Conservation (phyloP, 768 basidiomycete genomes). For the Cystofilobasidium capitatum region DNA sequence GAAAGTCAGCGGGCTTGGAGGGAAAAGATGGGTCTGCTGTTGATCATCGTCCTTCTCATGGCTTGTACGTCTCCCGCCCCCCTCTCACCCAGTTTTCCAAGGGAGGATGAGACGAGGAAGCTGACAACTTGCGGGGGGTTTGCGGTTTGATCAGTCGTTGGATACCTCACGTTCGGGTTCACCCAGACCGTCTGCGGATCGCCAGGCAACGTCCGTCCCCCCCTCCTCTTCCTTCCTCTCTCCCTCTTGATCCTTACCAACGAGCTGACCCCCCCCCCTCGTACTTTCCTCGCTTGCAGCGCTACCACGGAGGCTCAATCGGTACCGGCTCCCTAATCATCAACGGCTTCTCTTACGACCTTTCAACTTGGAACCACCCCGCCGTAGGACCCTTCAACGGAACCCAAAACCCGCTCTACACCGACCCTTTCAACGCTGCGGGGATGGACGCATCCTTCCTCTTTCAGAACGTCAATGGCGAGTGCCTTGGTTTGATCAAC, state of each 20-base stretch:
- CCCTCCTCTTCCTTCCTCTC: too few species aligned
- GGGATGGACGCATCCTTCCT: conserved; percentile 88
- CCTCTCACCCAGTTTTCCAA: background rate
- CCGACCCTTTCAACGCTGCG: conserved; percentile 62
- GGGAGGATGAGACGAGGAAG: background rate
- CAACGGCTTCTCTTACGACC: conserved; percentile 88
- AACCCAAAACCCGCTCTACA: conserved; percentile 68
- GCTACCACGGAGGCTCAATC: conserved; percentile 69
- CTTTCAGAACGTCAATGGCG: conserved; percentile 83
- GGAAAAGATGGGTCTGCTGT: conserved; percentile 90
- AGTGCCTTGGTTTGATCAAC: conserved; percentile 68
- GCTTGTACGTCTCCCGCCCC: conserved; percentile 39
- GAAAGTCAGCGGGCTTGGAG: conserved; percentile 96
- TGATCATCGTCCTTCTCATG: conserved; percentile 73
- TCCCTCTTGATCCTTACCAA: too few species aligned
- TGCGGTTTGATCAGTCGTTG: conserved; percentile 57
- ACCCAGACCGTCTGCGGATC: conserved; percentile 80
- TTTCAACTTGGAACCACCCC: conserved; percentile 78
- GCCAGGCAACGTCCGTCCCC: too few species aligned
- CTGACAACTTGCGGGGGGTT: too few species aligned
- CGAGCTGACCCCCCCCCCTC: too few species aligned
- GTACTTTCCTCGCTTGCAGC: too few species aligned
- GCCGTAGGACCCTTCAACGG: conserved; percentile 61
- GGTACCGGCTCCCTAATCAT: conserved; percentile 76
- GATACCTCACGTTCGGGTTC: conserved; percentile 98